Evolutionary conservation across 805 yeast genomes (phyloP).

Genomic region (Suhomyces canberraensis): DNA sequence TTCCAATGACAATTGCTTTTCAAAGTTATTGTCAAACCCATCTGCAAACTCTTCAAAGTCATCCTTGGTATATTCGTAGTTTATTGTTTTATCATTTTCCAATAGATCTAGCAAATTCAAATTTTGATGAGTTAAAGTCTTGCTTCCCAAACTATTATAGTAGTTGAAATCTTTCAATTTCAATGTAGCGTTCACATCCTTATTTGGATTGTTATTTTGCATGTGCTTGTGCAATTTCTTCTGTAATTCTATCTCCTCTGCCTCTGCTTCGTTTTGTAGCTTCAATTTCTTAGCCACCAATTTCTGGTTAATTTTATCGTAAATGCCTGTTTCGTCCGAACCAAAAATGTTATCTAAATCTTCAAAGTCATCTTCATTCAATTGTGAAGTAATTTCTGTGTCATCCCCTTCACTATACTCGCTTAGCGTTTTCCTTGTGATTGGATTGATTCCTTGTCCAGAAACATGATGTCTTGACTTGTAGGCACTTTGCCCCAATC

Average conservation of each 20-base stretch:
- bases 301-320: slow-evolving; percentile 24
- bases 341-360: slow-evolving; percentile 39
- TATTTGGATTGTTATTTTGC: slow-evolving; percentile 5
- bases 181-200: slow-evolving; percentile 26
- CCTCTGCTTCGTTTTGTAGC: slow-evolving; percentile 30
- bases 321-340: slow-evolving; percentile 34
- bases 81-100: slow-evolving; percentile 33
- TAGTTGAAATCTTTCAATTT: slow-evolving; percentile 26
- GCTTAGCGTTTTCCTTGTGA: slow-evolving; percentile 25
- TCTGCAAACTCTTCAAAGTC: slow-evolving; percentile 37
- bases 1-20: slow-evolving; percentile 2
- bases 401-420: slow-evolving; percentile 38
- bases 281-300: slow-evolving; percentile 21
- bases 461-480: neutral
- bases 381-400: slow-evolving; percentile 37
- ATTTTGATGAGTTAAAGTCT: slow-evolving; percentile 6
- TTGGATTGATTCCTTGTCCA: slow-evolving; percentile 4
- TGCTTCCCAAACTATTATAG: slow-evolving; percentile 4
- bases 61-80: slow-evolving; percentile 36
- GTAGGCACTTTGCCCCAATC: slow-evolving; percentile 1
- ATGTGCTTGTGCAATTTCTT: slow-evolving; percentile 12
- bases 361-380: slow-evolving; percentile 37
- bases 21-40: slow-evolving; percentile 28
- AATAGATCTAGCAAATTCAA: slow-evolving; percentile 18
- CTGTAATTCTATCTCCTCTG: slow-evolving; percentile 31